Evolutionary conservation across 2,329 filamentous ascomycete species (phyloP), one percentile per base, ranked within the genome.

Genomic region (Esteya vermicola): DNA sequence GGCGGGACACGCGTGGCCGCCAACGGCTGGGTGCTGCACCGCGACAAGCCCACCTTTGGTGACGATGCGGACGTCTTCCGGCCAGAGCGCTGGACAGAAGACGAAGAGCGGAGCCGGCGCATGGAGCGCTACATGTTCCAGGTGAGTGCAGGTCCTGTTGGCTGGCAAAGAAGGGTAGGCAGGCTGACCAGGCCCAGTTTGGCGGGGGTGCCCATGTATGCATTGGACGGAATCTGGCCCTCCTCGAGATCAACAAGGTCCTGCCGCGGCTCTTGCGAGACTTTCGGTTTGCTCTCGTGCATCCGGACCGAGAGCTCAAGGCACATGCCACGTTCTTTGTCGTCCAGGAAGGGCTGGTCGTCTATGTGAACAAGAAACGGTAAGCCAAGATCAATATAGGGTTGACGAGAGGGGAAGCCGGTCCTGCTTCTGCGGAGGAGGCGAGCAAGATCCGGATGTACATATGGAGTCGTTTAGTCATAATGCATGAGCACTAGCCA

Each of bases 311-410:
- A 32, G 60, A 65, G 38, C 57, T 75, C 47, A 63, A 61, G 43
- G 67, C 68, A n/a, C 63, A 68, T 40, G 64, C 70, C 18, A 72
- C 68, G 4, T 75, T 75, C 53, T 75, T 77, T 48, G 71, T 75
- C 9, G 69, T 75, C 9, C 72, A 75, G 52, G 59, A 65, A 37
- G 71, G 72, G 1, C 50, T 75, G 44, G 61, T 72, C 36, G 69
- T 74, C 36, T 70, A 60, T 48, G 58, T 68, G 45, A 56, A 54
- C 49, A 57, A 54, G 43, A 31, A 26, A 20, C 26, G 22, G 9
- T 36, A 41, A 26, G 12, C 7, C 8, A 9, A 9, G n/a, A 19
- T 20, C n/a, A n/a, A n/a, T n/a, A n/a, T n/a, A n/a, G n/a, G n/a
- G n/a, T n/a, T n/a, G n/a, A n/a, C n/a, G n/a, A n/a, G n/a, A n/a